Evolutionary conservation across 352 stramenopile species (phyloP).

Genomic region (Pythium monospermum): DNA sequence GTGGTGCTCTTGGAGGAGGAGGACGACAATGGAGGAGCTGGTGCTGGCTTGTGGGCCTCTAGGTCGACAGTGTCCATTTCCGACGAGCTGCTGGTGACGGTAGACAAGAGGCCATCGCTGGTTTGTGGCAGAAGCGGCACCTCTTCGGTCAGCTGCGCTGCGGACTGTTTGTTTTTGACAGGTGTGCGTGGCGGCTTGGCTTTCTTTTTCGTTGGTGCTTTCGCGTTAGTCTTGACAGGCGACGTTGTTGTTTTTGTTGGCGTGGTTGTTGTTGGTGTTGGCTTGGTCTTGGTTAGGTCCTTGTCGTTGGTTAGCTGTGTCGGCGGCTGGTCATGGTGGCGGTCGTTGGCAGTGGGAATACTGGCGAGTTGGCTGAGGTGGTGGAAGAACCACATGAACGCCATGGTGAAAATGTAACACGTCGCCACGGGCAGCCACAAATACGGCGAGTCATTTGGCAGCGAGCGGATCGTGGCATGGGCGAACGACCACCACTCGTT

Average conservation of each 20-base stretch:
- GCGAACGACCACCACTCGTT: conserved; percentile 74
- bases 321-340: not conserved
- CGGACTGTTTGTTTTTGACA: not conserved
- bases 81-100: not conserved
- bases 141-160: not conserved
- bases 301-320: not conserved
- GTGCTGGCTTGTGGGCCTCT: not conserved
- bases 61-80: not conserved
- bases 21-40: not conserved
- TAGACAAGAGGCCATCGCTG: not conserved
- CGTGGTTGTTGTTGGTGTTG: not conserved
- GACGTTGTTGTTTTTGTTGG: conserved; percentile 1
- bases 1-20: not conserved
- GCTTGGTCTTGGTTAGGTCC: not conserved
- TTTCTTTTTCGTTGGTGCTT: conserved; percentile 12
- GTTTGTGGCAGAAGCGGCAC: not conserved
- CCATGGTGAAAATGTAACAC: conserved; percentile 72
- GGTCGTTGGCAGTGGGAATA: conserved; percentile 36
- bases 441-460: conserved; percentile 73
- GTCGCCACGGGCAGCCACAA: conserved; percentile 71
- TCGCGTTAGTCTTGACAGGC: conserved; percentile 14
- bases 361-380: conserved; percentile 57
- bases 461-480: conserved; percentile 72
- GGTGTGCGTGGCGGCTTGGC: not conserved
- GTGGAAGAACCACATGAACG: conserved; percentile 69